A percentile compares a stretch with the other conserved stretches of the same genome.
phyloP scores from a whole-genome alignment of 2,329 filamentous ascomycete species.

The Magnaporthiopsis rhizophila region DNA sequence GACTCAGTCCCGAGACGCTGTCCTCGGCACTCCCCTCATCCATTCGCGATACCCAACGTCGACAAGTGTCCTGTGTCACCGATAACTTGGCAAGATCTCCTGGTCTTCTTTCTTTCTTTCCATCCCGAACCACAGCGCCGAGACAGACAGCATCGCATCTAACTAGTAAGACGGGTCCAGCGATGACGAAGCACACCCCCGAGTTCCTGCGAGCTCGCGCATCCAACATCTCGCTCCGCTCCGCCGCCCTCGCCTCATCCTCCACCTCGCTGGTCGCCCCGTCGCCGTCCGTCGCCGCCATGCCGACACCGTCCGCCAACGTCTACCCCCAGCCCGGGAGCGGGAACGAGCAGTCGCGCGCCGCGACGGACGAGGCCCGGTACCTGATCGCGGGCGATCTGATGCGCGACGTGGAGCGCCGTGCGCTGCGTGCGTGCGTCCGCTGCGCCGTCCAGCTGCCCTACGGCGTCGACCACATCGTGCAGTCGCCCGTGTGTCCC shows the following conservation, averaged over 20 bases:
- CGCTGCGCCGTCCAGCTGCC: constrained; percentile 30
- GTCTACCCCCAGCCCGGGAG: too few relatives aligned
- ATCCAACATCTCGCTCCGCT: constrained; percentile 37
- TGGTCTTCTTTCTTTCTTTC: not conserved
- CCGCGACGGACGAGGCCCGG: not conserved
- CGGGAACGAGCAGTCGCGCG: too few relatives aligned
- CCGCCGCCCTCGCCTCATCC: constrained; percentile 25
- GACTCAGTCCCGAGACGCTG: not conserved
- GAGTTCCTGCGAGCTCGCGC: constrained; percentile 34
- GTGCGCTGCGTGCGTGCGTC: not conserved
- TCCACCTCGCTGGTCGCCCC: constrained; percentile 11
- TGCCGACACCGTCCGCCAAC: not conserved
- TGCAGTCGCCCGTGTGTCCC: constrained; percentile 18
- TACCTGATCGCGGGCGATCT: constrained; percentile 4
- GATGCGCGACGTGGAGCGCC: not conserved
- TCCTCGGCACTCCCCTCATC: not conserved
- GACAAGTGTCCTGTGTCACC: not conserved
- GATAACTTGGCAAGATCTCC: not conserved
- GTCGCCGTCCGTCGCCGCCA: not conserved
- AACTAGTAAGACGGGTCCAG: not conserved
- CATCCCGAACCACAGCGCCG: not conserved
- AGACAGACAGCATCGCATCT: not conserved
- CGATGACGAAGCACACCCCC: constrained; percentile 38
- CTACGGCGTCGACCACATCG: constrained; percentile 19
- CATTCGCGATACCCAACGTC: not conserved